Evolutionary conservation across 2,329 filamentous ascomycete genomes (phyloP).

Genomic region (Clonostachys sp.): DNA sequence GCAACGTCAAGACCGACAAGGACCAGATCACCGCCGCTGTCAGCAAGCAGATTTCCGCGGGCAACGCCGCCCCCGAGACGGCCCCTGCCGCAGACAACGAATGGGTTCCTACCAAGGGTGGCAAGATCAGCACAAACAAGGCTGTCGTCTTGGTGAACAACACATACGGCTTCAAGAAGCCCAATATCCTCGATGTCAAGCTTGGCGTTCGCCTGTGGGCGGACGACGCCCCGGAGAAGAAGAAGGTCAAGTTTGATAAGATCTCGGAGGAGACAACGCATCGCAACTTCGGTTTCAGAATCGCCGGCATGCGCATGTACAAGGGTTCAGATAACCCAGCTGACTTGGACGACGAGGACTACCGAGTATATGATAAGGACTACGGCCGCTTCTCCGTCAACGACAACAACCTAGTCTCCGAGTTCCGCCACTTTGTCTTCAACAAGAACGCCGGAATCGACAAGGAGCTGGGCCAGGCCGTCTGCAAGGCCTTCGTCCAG

Average conservation of each 20-base stretch:
- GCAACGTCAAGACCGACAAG: slow-evolving; percentile 21
- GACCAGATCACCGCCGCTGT: slow-evolving; percentile 19
- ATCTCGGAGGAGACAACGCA: slow-evolving; percentile 57
- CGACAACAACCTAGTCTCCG: slow-evolving; percentile 47
- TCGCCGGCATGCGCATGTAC: slow-evolving; percentile 62
- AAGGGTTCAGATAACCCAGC: slow-evolving; percentile 46
- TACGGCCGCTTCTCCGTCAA: slow-evolving; percentile 52
- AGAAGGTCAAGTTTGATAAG: slow-evolving; percentile 56
- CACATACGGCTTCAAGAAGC: slow-evolving; percentile 71
- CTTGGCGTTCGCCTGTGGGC: slow-evolving; percentile 84
- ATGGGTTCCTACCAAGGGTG: slow-evolving; percentile 45
- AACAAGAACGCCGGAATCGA: slow-evolving; percentile 54
- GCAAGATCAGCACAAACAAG: slow-evolving; percentile 68
- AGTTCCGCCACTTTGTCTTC: slow-evolving; percentile 54
- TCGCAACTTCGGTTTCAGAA: slow-evolving; percentile 54
- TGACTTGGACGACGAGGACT: slow-evolving; percentile 49
- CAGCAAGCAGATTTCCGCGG: neutral
- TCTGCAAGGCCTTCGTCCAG: slow-evolving; percentile 47
- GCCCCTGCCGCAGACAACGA: slow-evolving; percentile 6
- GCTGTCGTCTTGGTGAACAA: slow-evolving; percentile 85
- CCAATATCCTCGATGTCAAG: slow-evolving; percentile 93
- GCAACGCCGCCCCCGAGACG: slow-evolving; percentile 2
- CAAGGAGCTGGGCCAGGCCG: slow-evolving; percentile 48
- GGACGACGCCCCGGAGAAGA: slow-evolving; percentile 59
- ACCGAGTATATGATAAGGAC: slow-evolving; percentile 59